These are phyloP conservation scores for Bryoerythrophyllum caledonicum DNA, from an alignment of 225 moss, liverwort and hornwort species.

Conservation along the genomic window DNA sequence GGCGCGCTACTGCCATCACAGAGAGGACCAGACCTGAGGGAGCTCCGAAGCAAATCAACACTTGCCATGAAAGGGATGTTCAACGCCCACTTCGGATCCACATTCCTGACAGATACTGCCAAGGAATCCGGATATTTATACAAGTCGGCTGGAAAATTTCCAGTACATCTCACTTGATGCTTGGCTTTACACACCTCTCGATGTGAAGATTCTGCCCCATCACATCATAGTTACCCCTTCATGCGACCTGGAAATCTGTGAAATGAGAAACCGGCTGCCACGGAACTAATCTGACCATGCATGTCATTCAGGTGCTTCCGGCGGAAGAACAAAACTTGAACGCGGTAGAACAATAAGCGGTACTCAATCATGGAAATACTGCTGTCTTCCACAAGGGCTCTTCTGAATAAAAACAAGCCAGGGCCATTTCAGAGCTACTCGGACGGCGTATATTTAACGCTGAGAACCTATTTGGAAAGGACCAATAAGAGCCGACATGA, in stretches of 20 bases:
- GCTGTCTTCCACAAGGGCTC: neutral
- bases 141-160: constrained; percentile 79
- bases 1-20: too few relatives aligned
- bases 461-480: neutral
- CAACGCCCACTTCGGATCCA: constrained; percentile 82
- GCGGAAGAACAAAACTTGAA: neutral
- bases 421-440: neutral
- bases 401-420: too few relatives aligned
- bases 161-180: constrained; percentile 61
- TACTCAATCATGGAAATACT: neutral
- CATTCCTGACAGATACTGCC: constrained; percentile 82
- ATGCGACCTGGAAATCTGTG: neutral
- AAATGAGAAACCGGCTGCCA: neutral
- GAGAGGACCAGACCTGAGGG: constrained; percentile 53
- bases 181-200: constrained; percentile 82
- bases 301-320: constrained; percentile 12
- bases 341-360: neutral
- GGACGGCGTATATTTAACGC: neutral
- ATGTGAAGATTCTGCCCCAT: constrained; percentile 83
- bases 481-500: neutral
- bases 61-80: constrained; percentile 80
- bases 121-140: constrained; percentile 84
- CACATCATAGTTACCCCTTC: constrained; percentile 66
- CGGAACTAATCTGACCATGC: neutral
- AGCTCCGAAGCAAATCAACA: constrained; percentile 58